phyloP scores from a whole-genome alignment of 495 filamentous ascomycete genomes.

The Hypoxylon trugodes region DNA sequence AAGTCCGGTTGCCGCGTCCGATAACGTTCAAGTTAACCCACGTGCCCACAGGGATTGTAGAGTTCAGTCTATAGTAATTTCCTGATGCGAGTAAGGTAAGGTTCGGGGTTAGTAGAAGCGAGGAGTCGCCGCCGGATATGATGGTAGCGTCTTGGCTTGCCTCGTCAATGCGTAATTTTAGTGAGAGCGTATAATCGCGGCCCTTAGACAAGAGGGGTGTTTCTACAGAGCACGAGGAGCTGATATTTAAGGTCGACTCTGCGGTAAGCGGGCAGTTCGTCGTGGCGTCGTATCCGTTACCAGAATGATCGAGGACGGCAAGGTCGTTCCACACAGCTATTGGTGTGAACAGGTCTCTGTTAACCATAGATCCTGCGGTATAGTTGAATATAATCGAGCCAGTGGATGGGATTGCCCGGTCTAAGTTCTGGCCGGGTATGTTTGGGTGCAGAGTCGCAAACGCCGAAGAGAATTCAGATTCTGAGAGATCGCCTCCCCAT shows the following conservation, averaged over 20 bases:
- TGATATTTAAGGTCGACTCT: constrained; percentile 41
- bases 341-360: neutral
- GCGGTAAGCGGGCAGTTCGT: constrained; percentile 44
- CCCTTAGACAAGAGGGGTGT: constrained; percentile 59
- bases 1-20: constrained; percentile 52
- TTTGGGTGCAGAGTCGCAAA: constrained; percentile 49
- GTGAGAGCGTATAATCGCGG: constrained; percentile 58
- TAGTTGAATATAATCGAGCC: constrained; percentile 55
- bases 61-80: constrained; percentile 55
- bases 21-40: constrained; percentile 55
- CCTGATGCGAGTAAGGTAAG: constrained; percentile 58
- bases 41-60: constrained; percentile 49
- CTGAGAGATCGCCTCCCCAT: constrained; percentile 58
- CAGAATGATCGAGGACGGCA: constrained; percentile 50
- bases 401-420: constrained; percentile 51
- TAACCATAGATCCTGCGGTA: constrained; percentile 28
- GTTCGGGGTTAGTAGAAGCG: constrained; percentile 53
- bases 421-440: constrained; percentile 59
- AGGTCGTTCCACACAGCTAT: neutral
- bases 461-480: constrained; percentile 48
- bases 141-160: constrained; percentile 41
- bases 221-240: constrained; percentile 45
- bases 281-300: constrained; percentile 55
- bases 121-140: constrained; percentile 56
- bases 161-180: constrained; percentile 47